Conservation (phyloP, 1,284 basidiomycete species). For the Tylopilus sp. region DNA sequence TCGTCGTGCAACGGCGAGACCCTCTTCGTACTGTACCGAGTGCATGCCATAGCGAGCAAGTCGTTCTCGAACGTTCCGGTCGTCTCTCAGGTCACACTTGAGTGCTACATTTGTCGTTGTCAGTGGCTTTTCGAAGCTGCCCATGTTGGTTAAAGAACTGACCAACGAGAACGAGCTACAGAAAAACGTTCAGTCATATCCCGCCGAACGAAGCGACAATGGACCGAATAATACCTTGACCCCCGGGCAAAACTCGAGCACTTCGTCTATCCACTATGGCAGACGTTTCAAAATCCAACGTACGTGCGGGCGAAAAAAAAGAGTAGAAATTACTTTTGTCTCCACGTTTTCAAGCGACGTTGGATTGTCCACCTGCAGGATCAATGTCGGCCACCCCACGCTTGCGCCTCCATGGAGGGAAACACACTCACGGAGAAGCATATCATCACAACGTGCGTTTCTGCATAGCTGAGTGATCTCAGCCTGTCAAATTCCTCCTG, state of each 20-base stretch:
- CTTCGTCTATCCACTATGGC: slow-evolving; percentile 80
- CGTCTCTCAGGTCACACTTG: slow-evolving; percentile 91
- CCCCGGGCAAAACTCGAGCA: slow-evolving; percentile 85
- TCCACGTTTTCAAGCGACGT: slow-evolving; percentile 89
- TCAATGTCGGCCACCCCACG: not conserved
- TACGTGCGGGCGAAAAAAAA: not conserved
- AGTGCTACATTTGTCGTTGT: slow-evolving; percentile 51
- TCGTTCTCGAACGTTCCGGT: slow-evolving; percentile 60
- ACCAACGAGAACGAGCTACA: slow-evolving; percentile 83
- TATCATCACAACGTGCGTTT: slow-evolving; percentile 91
- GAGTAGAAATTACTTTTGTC: slow-evolving; percentile 56
- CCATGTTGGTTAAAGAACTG: slow-evolving; percentile 31
- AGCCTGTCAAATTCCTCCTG: slow-evolving; percentile 96
- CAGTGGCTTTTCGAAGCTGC: slow-evolving; percentile 7
- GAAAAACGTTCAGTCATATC: slow-evolving; percentile 10
- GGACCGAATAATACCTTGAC: slow-evolving; percentile 61
- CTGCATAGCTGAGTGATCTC: slow-evolving; percentile 87
- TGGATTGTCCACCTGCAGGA: slow-evolving; percentile 77
- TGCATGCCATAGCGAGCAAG: slow-evolving; percentile 63
- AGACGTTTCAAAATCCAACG: not conserved
- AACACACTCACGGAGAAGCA: slow-evolving; percentile 80
- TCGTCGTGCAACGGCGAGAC: slow-evolving; percentile 78
- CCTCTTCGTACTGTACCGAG: slow-evolving; percentile 86
- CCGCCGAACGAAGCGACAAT: slow-evolving; percentile 3
- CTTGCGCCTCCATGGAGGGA: not conserved